Base-by-base conservation (phyloP, 2,329 filamentous ascomycete species). In the Pseudocercospora crystallina region DNA sequence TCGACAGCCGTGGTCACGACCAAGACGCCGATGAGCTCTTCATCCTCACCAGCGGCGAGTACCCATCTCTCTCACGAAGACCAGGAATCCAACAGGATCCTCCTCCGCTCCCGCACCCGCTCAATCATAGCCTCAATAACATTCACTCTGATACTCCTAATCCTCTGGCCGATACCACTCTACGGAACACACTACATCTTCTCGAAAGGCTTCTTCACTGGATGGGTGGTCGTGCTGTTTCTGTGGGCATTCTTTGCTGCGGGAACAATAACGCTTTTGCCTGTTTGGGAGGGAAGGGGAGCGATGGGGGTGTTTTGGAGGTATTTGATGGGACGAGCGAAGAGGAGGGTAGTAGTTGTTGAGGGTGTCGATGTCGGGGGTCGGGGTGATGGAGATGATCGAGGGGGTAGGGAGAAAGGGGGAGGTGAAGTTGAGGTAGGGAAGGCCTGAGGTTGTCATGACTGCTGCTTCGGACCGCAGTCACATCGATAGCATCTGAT, bases 51-150 rank as follows among this genome's bases (percentile, higher is more conserved):
- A 41, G 12, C 38, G 3, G 38, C 38, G 26, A 17, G 29, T 26
- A 94, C 95, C 65, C 82, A 86, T 61, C 26, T 41, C 17, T 17
- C 26, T 17, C 81, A 80, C 58, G 86, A 82, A 39, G 88, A 95
- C 60, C 89, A 95, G 79, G 82, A 35, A 86, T 89, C 36, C 12
- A 68, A 69, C 40, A 78, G 80, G 62, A 78, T 80, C 0, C 74
- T 79, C 43, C 73, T 71, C 14, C 66, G 81, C 54, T 87, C 49
- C 2, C 38, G 49, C 5, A 47, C 38, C 13, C 29, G 37, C 34
- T 43, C 64, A 3, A 46, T 61, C n/a, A 43, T 49, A 5, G 60
- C 57, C 4, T 58, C 84, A 1, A 73, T 81, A 8, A 68, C 79
- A 54, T 75, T 89, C 73, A 87, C 88, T 1, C 61, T 78, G 9